Base-by-base conservation (phyloP, 2,329 filamentous ascomycete species). In the Cryphonectria carpinicola region DNA sequence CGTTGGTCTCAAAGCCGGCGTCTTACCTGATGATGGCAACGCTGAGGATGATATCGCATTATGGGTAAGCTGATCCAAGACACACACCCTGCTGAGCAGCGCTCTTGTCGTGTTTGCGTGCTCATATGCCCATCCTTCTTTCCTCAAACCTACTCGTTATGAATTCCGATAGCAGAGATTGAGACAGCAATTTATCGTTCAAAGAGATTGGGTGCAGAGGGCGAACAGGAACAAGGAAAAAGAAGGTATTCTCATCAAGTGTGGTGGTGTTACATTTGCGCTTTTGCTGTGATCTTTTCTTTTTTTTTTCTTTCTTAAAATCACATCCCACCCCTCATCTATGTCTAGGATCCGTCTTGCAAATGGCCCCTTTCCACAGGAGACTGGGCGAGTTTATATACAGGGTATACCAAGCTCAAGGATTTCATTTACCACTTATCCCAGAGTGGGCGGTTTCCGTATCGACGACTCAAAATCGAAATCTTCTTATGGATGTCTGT, bases 201-300 rank as follows among this genome's bases (percentile, higher is more conserved):
- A 10, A 11, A 46, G 61, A 11, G 0, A 46, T 6, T 7, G 39
- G 61, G 17, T n/a, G 28, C 14, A 65, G 19, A 65, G 25, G 17
- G 22, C 61, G 13, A 7, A 37, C 22, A 39, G 35, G 35, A 25
- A 32, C 32, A 32, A 32, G 32, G 32, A 1, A 32, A 61, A 61
- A 17, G 17, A 19, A 37, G 3, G 11, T 8, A 14, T 22, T 10
- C 19, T 46, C 22, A 39, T 56, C 46, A 65, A 64, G 37, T 39
- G 64, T 70, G 58, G 64, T 70, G 58, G 49, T 71, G 58, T 71
- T 71, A 70, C 65, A 67, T 61, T 70, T 65, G 65, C 56, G 39
- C 62, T 66, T 54, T n/a, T 56, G 46, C 25, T 67, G 28, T 3
- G 39, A 58, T 54, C 13, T 54, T 46, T n/a, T 49, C n/a, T n/a